Evolutionary conservation across 495 filamentous ascomycete species (phyloP).

Genomic region (Penicillium coprophilum): DNA sequence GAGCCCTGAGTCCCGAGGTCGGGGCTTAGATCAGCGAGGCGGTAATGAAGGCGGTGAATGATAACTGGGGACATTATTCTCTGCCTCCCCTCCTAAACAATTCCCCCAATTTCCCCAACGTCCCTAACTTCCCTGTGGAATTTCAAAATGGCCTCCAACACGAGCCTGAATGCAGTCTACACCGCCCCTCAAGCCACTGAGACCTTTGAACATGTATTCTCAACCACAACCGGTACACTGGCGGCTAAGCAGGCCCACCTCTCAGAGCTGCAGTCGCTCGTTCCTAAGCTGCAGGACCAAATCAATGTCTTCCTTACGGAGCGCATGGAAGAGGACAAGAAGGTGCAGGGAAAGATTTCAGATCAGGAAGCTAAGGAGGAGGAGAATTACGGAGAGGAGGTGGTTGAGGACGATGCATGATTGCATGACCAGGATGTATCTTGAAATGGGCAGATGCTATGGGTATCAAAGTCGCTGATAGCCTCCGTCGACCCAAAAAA

Average conservation of each 20-base stretch:
- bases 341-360: conserved; percentile 45
- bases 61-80: not conserved
- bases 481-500: conserved; percentile 14
- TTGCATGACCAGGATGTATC: conserved; percentile 9
- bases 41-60: conserved; percentile 7
- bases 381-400: conserved; percentile 84
- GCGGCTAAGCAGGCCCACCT: conserved; percentile 67
- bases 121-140: not conserved
- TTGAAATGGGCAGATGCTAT: conserved; percentile 23
- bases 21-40: not conserved
- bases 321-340: conserved; percentile 88
- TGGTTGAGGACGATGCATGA: conserved; percentile 55
- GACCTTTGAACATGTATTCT: conserved; percentile 47
- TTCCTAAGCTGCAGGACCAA: conserved; percentile 62
- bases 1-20: not conserved
- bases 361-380: conserved; percentile 69
- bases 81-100: not conserved
- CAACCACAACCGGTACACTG: conserved; percentile 34
- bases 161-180: conserved; percentile 56
- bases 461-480: conserved; percentile 43
- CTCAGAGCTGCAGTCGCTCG: conserved; percentile 58
- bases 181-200: conserved; percentile 47
- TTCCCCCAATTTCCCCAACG: not conserved
- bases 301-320: conserved; percentile 82
- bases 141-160: conserved; percentile 5